These are phyloP conservation scores for Candida patagonica DNA, from an alignment of 805 yeast species.

Conservation along the genomic window DNA sequence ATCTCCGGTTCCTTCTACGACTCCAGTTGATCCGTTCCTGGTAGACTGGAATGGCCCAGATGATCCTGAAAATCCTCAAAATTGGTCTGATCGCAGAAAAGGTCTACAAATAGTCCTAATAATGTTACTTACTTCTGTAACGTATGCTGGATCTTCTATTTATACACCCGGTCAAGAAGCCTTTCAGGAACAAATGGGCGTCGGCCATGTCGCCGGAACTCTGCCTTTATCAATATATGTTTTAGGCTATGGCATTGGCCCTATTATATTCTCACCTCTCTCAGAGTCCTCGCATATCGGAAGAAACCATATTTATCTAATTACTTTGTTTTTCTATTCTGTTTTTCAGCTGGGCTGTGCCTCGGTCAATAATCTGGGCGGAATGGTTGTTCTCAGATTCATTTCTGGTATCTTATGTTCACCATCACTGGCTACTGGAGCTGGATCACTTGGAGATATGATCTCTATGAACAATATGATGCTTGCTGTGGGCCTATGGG, in stretches of 20 bases:
- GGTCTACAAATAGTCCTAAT: constrained; percentile 31
- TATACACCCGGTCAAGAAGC: constrained; percentile 44
- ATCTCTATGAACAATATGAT: constrained; percentile 32
- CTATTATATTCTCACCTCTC: constrained; percentile 53
- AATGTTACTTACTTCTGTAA: constrained; percentile 40
- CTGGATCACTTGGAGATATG: constrained; percentile 47
- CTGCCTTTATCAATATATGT: constrained; percentile 50
- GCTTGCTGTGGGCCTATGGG: constrained; percentile 42
- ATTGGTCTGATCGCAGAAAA: constrained; percentile 43
- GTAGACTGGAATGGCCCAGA: constrained; percentile 27
- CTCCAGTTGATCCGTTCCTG: constrained; percentile 18
- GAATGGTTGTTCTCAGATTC: constrained; percentile 42
- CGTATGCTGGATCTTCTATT: constrained; percentile 53
- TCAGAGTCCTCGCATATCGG: constrained; percentile 39
- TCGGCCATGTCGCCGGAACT: constrained; percentile 40
- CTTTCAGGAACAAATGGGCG: constrained; percentile 34
- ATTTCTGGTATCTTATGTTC: constrained; percentile 47
- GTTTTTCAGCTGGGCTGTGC: constrained; percentile 52
- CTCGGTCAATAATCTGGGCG: constrained; percentile 40
- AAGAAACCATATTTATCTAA: constrained; percentile 40
- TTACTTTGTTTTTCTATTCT: constrained; percentile 38
- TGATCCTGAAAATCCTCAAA: constrained; percentile 37
- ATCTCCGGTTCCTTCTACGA: too few species aligned
- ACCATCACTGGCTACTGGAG: constrained; percentile 51
- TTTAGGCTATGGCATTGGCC: constrained; percentile 61